Evolutionary conservation across 2,329 filamentous ascomycete genomes (phyloP).

Genomic region (Xylaria polymorpha): DNA sequence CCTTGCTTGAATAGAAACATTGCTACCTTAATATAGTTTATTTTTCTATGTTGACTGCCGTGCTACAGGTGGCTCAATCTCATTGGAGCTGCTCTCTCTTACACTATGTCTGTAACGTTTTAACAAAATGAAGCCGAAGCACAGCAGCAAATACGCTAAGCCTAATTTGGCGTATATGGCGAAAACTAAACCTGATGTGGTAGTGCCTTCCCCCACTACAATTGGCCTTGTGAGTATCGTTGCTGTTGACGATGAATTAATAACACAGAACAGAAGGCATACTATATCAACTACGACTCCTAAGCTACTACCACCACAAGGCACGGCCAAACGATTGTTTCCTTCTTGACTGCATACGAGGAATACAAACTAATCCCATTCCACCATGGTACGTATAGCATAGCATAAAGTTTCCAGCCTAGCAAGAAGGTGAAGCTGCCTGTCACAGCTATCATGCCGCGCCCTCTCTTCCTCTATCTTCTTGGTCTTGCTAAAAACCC

Average conservation of each 20-base stretch:
- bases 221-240: too few species aligned
- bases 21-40: too few species aligned
- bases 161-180: too few species aligned
- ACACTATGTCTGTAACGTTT: too few species aligned
- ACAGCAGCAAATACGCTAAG: too few species aligned
- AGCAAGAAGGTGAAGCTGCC: neutral
- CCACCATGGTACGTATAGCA: constrained; percentile 1
- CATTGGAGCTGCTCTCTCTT: too few species aligned
- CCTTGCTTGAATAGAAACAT: too few species aligned
- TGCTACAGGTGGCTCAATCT: too few species aligned
- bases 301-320: neutral
- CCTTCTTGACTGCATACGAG: neutral
- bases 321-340: neutral
- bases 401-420: neutral
- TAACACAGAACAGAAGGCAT: neutral
- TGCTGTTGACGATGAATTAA: neutral
- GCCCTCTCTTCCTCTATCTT: neutral
- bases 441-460: neutral
- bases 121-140: too few species aligned
- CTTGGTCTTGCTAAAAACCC: neutral
- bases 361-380: neutral
- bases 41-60: too few species aligned
- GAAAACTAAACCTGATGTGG: too few species aligned
- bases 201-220: too few species aligned
- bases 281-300: neutral